Evolutionary conservation across 352 stramenopile genomes (phyloP), one percentile per base, ranked within the genome.

Genomic region (Phytophthora pistaciae): DNA sequence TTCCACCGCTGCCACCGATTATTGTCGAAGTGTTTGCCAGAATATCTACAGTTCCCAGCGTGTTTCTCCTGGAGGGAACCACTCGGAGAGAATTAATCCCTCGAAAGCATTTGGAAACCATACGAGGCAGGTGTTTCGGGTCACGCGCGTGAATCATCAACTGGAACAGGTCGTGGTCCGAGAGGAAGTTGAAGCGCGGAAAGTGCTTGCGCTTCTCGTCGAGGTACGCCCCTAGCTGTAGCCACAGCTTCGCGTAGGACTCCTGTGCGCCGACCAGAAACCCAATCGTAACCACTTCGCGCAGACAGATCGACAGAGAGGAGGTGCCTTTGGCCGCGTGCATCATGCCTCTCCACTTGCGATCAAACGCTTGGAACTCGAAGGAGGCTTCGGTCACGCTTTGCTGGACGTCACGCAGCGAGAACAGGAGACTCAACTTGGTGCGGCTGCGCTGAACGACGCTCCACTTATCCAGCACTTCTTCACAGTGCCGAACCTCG

Each of bases 341-440:
- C 84, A 93, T 93, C 79, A 91, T 90, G 0, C 78, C 75, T 60
- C 77, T 79, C 86, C 86, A 93, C 48, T 93, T 93, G 5, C 86
- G 84, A 52, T 88, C 82, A 11, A 92, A 60, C 2, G 77, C 71
- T 59, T 91, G 81, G 33, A 91, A 93, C 50, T 91, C 83, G 38
- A 84, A 85, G 1, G 75, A 79, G 0, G 84, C 81, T 20, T 90
- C 77, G 10, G 62, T 70, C 1, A 91, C 83, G 60, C 77, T 85
- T 57, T 90, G 72, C 36, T 91, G 84, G 2, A 92, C 79, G 57
- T 92, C 82, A 20, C 65, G 72, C 20, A 90, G 70, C 3, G 65
- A 59, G 48, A 92, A 93, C 11, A 92, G 60, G 1, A 71, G 65
- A 20, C 61, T 68, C 23, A 93, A 66, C 16, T 79, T 78, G 5